Evolutionary conservation across 2,329 filamentous ascomycete genomes (phyloP).

Genomic region (Thermomyces lanuginosus): DNA sequence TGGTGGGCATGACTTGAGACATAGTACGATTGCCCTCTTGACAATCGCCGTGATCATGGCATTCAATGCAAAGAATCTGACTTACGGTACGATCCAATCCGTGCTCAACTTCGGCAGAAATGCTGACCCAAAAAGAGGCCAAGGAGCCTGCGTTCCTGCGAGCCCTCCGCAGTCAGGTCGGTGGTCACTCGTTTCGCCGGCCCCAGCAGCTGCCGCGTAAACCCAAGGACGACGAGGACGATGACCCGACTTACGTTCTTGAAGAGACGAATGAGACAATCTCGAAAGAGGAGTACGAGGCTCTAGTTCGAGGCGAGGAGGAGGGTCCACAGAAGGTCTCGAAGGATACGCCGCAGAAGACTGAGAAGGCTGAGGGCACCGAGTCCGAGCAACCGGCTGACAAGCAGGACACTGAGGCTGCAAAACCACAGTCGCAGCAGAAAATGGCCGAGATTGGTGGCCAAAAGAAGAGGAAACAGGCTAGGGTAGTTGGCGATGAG

Average conservation of each 20-base stretch:
- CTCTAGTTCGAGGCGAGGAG: conserved; percentile 15
- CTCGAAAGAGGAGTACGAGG: conserved; percentile 28
- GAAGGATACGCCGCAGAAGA: conserved; percentile 6
- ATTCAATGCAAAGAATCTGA: conserved; percentile 28
- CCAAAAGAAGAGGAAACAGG: conserved; percentile 27
- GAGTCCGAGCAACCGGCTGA: conserved; percentile 7
- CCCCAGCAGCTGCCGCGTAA: conserved; percentile 21
- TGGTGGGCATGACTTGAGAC: conserved; percentile 1
- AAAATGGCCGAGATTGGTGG: conserved; percentile 26
- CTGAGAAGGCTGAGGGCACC: conserved; percentile 4
- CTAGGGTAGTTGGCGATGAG: conserved; percentile 25
- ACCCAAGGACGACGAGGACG: conserved; percentile 20
- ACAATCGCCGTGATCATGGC: conserved; percentile 14
- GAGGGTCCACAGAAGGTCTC: too few relatives aligned
- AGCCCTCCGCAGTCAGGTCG: conserved; percentile 22
- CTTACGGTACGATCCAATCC: conserved; percentile 20
- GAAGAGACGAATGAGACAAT: conserved; percentile 29
- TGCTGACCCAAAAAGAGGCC: conserved; percentile 17
- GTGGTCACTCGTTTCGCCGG: conserved; percentile 18
- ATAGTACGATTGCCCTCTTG: conserved; percentile 1
- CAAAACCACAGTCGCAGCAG: conserved; percentile 14
- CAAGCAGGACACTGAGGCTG: conserved; percentile 3
- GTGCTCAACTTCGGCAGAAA: conserved; percentile 3
- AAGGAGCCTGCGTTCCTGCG: conserved; percentile 29
- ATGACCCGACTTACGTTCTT: conserved; percentile 29